Conservation (phyloP, 1,139 yeast species). For the Scheffersomyces insectosa region DNA sequence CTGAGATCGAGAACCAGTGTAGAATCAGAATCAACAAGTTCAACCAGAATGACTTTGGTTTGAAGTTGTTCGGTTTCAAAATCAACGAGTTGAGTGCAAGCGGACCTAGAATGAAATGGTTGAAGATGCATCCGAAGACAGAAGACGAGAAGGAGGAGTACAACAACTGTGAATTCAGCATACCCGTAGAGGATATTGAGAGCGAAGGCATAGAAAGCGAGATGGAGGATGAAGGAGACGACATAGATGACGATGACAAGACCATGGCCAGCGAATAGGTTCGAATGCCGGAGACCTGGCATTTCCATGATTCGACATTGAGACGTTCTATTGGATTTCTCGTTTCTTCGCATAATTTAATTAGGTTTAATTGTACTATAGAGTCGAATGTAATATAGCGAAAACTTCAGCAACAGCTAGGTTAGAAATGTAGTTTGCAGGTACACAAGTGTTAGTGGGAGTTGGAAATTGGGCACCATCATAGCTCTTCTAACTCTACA, state of each 20-base stretch:
- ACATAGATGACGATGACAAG: conserved; percentile 37
- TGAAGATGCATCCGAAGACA: conserved; percentile 71
- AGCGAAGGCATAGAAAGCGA: conserved; percentile 24
- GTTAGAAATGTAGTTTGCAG: too few species aligned
- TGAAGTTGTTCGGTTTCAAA: conserved; percentile 86
- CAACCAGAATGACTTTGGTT: conserved; percentile 56
- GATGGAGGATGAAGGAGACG: conserved; percentile 28
- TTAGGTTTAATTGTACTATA: too few species aligned
- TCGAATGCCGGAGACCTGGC: not conserved
- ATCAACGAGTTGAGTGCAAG: conserved; percentile 71
- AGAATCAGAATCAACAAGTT: conserved; percentile 55
- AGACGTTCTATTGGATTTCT: too few species aligned
- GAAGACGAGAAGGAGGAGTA: conserved; percentile 60
- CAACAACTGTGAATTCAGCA: conserved; percentile 59
- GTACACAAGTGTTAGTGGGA: too few species aligned
- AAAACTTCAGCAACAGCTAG: too few species aligned
- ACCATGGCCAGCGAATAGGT: conserved; percentile 47
- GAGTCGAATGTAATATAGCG: too few species aligned
- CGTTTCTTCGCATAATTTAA: too few species aligned
- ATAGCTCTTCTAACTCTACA: too few species aligned
- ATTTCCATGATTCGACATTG: conserved; percentile 2
- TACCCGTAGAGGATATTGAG: conserved; percentile 34
- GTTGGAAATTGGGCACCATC: too few species aligned
- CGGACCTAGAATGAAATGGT: conserved; percentile 96
- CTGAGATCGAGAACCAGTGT: conserved; percentile 66